These are phyloP conservation scores for Hordeum marinum DNA, from an alignment of 176 grass and related monocot species.

Conservation along the genomic window DNA sequence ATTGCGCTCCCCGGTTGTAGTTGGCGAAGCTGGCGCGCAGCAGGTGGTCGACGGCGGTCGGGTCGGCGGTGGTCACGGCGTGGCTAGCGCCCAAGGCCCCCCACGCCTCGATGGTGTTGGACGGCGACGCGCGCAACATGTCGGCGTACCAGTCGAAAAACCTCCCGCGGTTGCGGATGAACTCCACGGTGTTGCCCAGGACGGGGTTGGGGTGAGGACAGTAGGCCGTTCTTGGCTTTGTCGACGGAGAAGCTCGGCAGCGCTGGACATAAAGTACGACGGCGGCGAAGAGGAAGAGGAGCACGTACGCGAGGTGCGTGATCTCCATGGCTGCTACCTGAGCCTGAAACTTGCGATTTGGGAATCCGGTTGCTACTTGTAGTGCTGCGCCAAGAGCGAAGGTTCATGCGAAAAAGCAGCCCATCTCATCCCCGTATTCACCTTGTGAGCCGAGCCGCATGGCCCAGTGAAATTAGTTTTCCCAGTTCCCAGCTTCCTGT, in stretches of 20 bases:
- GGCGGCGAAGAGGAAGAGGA: conserved; percentile 26
- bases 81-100: conserved; percentile 22
- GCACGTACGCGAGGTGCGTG: not conserved
- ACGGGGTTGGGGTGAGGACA: conserved; percentile 41
- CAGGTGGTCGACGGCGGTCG: conserved; percentile 50
- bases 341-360: not conserved
- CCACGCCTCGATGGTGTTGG: conserved; percentile 50
- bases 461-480: too few relatives aligned
- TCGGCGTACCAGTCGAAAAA: conserved; percentile 79
- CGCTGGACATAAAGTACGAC: conserved; percentile 9
- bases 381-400: too few relatives aligned
- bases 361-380: not conserved
- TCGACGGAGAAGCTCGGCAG: not conserved
- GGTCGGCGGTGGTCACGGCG: conserved; percentile 45
- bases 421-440: too few relatives aligned
- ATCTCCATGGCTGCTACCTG: conserved; percentile 11
- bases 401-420: too few relatives aligned
- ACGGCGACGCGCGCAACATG: conserved; percentile 35
- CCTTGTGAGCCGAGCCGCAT: too few relatives aligned
- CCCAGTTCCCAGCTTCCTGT: too few relatives aligned
- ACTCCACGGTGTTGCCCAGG: conserved; percentile 59
- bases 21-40: conserved; percentile 44
- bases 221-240: not conserved
- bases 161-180: conserved; percentile 54
- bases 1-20: conserved; percentile 37